These are phyloP conservation scores for Vigna radiata DNA, from an alignment of 306 rosid species.

Conservation along the genomic window DNA sequence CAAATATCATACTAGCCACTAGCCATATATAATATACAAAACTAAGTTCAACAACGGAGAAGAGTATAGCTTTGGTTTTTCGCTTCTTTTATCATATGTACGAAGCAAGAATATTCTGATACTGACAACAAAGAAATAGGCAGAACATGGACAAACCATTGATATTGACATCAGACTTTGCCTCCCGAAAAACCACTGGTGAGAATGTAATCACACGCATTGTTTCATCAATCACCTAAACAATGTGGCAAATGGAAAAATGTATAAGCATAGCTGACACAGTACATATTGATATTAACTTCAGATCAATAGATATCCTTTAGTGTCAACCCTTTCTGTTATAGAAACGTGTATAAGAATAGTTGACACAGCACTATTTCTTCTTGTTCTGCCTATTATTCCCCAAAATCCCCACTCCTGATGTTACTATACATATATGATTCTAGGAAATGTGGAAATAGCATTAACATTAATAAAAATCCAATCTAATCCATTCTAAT, in stretches of 20 bases:
- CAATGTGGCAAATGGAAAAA: constrained; percentile 16
- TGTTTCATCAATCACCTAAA: constrained; percentile 87
- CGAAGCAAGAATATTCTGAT: constrained; percentile 6
- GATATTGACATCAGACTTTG: constrained; percentile 70
- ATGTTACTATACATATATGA: no score
- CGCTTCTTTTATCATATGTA: constrained; percentile 4
- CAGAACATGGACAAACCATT: constrained; percentile 57
- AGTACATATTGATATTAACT: not conserved
- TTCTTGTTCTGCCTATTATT: constrained; percentile 77
- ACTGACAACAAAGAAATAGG: not conserved
- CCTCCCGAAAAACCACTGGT: constrained; percentile 78
- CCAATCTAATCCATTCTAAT: no score
- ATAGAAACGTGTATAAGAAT: no score
- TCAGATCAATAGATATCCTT: constrained; percentile 46
- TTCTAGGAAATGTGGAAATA: no score
- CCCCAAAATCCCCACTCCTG: no score
- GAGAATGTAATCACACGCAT: constrained; percentile 83
- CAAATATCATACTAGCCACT: constrained; percentile 31
- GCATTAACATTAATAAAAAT: no score
- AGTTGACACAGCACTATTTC: constrained; percentile 60
- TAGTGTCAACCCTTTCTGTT: constrained; percentile 67
- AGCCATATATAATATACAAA: constrained; percentile 7
- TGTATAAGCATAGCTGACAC: not conserved
- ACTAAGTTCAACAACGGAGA: not conserved
- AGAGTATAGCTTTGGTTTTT: not conserved